A percentile compares a stretch with the other conserved stretches of the same genome.
Conservation (phyloP, 176 grass and related monocot species). For the Carex pumila region DNA sequence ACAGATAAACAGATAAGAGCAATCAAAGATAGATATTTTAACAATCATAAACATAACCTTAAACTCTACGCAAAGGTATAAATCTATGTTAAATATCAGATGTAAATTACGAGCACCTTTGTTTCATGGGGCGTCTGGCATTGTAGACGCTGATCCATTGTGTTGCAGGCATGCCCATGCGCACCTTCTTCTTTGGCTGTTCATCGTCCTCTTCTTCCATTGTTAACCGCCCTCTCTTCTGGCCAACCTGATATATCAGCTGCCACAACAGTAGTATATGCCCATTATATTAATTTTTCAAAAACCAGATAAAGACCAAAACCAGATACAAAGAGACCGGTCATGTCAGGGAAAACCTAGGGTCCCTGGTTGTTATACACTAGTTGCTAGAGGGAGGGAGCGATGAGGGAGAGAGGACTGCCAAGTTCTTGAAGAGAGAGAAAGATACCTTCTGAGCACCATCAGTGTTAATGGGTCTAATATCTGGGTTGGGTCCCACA, state of each 20-base stretch:
- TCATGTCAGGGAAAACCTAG: background rate
- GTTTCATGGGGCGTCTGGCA: constrained; percentile 88
- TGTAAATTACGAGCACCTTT: constrained; percentile 39
- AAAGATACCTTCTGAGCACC: constrained; percentile 82
- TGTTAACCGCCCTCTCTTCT: constrained; percentile 81
- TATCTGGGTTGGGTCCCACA: constrained; percentile 85
- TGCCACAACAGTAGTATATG: constrained; percentile 31
- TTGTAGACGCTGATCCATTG: constrained; percentile 95
- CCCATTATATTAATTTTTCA: constrained; percentile 7
- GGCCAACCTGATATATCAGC: constrained; percentile 82
- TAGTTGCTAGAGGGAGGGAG: background rate
- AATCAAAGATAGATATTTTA: background rate
- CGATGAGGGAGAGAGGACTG: background rate
- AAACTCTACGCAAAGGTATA: background rate
- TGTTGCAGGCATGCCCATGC: constrained; percentile 88
- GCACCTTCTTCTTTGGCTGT: constrained; percentile 87
- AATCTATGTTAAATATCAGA: background rate
- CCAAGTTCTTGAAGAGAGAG: constrained; percentile 3
- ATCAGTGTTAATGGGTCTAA: constrained; percentile 92
- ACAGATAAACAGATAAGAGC: background rate
- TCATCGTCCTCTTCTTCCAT: constrained; percentile 89
- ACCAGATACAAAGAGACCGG: background rate
- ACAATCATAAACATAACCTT: background rate
- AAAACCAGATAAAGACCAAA: background rate
- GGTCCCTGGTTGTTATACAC: background rate